These are phyloP conservation scores for Scutellaria galericulata DNA, from an alignment of 257 asterid genomes.

Conservation along the genomic window DNA sequence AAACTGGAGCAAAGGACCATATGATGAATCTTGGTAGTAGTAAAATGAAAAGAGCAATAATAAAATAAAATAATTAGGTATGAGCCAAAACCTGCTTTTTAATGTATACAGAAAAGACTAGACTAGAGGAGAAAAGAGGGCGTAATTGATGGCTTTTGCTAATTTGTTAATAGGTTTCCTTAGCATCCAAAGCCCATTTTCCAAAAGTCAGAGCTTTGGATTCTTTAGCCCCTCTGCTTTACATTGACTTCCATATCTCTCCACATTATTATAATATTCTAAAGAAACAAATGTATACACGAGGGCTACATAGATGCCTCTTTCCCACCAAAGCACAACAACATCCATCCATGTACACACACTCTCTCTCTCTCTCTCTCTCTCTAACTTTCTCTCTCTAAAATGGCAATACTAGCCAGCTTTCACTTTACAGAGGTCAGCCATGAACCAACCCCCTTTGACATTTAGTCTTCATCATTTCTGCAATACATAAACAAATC, in stretches of 20 bases:
- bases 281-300: conserved; percentile 40
- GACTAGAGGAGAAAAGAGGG: conserved; percentile 36
- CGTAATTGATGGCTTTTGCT: conserved; percentile 62
- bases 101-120: conserved; percentile 8
- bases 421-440: conserved; percentile 50
- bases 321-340: conserved; percentile 22
- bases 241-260: conserved; percentile 41
- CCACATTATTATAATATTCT: conserved; percentile 37
- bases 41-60: conserved; percentile 26
- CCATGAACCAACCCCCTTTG: conserved; percentile 32
- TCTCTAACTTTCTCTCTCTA: not conserved
- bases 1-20: conserved; percentile 8
- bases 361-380: not conserved
- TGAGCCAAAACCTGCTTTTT: conserved; percentile 44
- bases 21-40: not conserved
- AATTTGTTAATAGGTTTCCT: conserved; percentile 29
- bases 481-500: not conserved
- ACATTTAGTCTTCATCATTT: conserved; percentile 18
- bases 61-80: conserved; percentile 25
- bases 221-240: conserved; percentile 33
- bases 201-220: conserved; percentile 62
- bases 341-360: conserved; percentile 33
- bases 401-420: conserved; percentile 30
- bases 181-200: conserved; percentile 54
- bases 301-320: conserved; percentile 46